phyloP scores from a whole-genome alignment of 495 filamentous ascomycete genomes.

The Penicillium coprophilum region DNA sequence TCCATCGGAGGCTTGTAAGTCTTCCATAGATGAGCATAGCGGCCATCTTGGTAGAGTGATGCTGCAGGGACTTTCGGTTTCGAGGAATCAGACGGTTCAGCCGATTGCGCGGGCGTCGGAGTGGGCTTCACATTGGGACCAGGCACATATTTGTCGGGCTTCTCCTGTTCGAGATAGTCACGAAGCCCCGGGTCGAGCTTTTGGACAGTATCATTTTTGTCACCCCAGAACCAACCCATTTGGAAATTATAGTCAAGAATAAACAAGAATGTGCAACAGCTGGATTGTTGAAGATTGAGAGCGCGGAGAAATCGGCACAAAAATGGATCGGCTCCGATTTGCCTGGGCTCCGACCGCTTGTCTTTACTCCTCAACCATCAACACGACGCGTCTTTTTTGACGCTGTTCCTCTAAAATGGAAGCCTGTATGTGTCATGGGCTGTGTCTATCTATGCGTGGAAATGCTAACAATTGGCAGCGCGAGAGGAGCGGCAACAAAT shows the following conservation, averaged over 20 bases:
- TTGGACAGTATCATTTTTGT: constrained; percentile 66
- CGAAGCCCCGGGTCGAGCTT: constrained; percentile 82
- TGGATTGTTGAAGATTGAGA: constrained; percentile 1
- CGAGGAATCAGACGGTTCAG: constrained; percentile 27
- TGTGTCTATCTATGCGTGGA: neutral
- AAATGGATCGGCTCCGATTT: constrained; percentile 31
- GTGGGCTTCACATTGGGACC: constrained; percentile 29
- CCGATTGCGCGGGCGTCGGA: constrained; percentile 20
- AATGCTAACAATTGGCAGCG: constrained; percentile 37
- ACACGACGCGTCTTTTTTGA: constrained; percentile 39
- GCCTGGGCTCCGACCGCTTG: constrained; percentile 26
- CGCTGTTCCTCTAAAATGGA: constrained; percentile 43
- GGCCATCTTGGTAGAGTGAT: constrained; percentile 73
- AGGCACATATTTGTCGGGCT: constrained; percentile 70
- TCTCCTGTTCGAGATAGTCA: constrained; percentile 81
- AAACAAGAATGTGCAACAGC: neutral
- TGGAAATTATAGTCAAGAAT: neutral
- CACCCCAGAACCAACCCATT: constrained; percentile 72
- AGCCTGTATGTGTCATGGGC: constrained; percentile 35
- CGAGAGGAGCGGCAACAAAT: constrained; percentile 57
- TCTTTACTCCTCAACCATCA: constrained; percentile 25
- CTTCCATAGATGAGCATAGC: constrained; percentile 93
- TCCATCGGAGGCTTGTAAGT: constrained; percentile 69
- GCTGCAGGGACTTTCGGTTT: constrained; percentile 53
- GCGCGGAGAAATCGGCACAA: constrained; percentile 35